Conservation (phyloP, 208 protist genomes). For the Trypanosoma vivax region DNA sequence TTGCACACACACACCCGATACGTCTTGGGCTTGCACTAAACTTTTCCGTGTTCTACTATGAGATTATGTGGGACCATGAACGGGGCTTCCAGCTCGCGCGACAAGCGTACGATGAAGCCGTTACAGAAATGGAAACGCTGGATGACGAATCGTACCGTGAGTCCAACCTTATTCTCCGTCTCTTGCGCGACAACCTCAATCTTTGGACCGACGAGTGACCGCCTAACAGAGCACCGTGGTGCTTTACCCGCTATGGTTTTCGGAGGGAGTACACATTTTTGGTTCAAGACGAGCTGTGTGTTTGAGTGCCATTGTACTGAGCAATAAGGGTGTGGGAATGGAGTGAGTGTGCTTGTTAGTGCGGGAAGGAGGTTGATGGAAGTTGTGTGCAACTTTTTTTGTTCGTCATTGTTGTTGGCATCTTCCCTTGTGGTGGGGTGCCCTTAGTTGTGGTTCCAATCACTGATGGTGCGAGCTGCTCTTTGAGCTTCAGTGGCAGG, state of each 20-base stretch:
- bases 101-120: slow-evolving; percentile 93
- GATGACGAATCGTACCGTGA: slow-evolving; percentile 98
- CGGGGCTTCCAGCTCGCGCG: slow-evolving; percentile 91
- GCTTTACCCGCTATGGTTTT: neutral
- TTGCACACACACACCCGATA: slow-evolving; percentile 96
- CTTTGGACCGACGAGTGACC: slow-evolving; percentile 95
- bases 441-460: too few species aligned
- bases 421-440: too few species aligned
- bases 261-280: neutral
- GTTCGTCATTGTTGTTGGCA: too few species aligned
- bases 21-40: slow-evolving; percentile 99
- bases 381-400: too few species aligned
- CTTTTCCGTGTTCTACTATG: slow-evolving; percentile 99
- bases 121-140: slow-evolving; percentile 96
- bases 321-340: too few species aligned
- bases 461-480: too few species aligned
- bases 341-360: too few species aligned
- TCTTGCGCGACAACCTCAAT: slow-evolving; percentile 98
- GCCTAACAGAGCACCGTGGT: slow-evolving; percentile 19
- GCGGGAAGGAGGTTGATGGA: too few species aligned
- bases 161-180: slow-evolving; percentile 98
- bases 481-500: too few species aligned
- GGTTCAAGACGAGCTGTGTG: too few species aligned
- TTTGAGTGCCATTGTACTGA: too few species aligned
- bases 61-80: slow-evolving; percentile 97